Conservation (phyloP, 2,329 filamentous ascomycete genomes). For the Fusarium sp. region DNA sequence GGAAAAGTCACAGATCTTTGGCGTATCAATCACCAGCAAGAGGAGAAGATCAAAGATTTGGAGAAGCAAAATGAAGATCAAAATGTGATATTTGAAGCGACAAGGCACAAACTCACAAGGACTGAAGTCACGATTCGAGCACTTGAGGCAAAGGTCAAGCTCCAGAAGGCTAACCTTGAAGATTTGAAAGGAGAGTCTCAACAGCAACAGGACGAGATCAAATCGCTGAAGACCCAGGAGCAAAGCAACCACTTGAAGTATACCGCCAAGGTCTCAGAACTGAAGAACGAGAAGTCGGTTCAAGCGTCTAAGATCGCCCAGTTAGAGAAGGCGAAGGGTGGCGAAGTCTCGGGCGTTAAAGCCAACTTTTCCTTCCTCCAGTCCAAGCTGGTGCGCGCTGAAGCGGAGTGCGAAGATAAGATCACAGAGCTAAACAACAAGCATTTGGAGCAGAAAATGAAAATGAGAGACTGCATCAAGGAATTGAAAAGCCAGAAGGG, state of each 20-base stretch:
- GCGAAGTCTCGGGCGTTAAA: background rate
- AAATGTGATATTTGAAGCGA: too few species aligned
- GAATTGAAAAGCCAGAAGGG: background rate
- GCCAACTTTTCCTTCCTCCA: background rate
- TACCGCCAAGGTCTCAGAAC: accelerated
- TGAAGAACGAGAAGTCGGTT: background rate
- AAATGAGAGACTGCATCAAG: background rate
- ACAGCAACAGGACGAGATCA: background rate
- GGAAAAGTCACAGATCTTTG: background rate
- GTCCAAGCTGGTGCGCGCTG: accelerated
- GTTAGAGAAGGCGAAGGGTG: background rate
- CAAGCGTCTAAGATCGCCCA: background rate
- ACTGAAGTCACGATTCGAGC: accelerated
- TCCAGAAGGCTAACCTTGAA: background rate
- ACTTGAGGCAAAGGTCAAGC: background rate
- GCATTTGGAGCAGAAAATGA: too few species aligned
- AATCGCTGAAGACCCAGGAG: background rate
- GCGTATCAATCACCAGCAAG: background rate
- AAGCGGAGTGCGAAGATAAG: background rate
- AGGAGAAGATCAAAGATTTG: background rate
- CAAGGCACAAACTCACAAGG: background rate
- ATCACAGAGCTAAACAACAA: background rate
- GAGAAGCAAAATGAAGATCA: too few species aligned
- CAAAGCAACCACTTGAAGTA: accelerated
- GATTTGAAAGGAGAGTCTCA: background rate